Percentiles rank a stretch among this genome's conserved stretches.
These are phyloP conservation scores for Tripidium arundinaceum DNA, from an alignment of 202 grass and related monocot species.

Conservation along the genomic window DNA sequence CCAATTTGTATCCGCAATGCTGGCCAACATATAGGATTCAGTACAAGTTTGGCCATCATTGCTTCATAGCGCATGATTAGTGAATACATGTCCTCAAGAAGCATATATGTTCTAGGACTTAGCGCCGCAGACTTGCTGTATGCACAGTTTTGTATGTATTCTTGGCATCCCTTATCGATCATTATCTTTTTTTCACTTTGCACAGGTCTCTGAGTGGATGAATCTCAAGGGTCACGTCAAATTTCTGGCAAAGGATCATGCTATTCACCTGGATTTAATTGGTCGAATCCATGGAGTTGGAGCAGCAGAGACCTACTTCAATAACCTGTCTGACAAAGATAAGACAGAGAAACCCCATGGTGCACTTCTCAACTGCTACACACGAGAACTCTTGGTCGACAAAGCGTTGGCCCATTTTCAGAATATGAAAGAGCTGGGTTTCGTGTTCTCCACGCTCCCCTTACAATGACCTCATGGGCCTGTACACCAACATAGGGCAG, in stretches of 20 bases:
- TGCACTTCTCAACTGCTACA: slow-evolving; percentile 81
- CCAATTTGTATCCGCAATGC: neutral
- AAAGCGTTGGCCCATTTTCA: slow-evolving; percentile 72
- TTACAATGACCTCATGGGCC: slow-evolving; percentile 90
- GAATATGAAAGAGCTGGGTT: slow-evolving; percentile 73
- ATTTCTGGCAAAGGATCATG: slow-evolving; percentile 63
- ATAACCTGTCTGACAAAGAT: slow-evolving; percentile 48
- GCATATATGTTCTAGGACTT: neutral
- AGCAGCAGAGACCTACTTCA: slow-evolving; percentile 76
- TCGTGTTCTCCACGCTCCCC: slow-evolving; percentile 46
- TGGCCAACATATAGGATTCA: neutral
- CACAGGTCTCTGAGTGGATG: slow-evolving; percentile 90
- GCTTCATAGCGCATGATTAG: neutral
- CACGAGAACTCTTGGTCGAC: slow-evolving; percentile 46
- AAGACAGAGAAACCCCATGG: slow-evolving; percentile 69
- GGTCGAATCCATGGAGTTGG: slow-evolving; percentile 55
- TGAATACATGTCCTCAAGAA: neutral
- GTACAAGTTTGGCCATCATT: neutral
- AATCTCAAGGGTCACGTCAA: slow-evolving; percentile 47
- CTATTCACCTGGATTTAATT: slow-evolving; percentile 81
- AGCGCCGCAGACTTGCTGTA: neutral
- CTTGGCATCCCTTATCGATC: neutral
- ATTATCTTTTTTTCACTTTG: neutral
- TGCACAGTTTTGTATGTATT: neutral
- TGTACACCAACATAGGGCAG: slow-evolving; percentile 66